phyloP scores from a whole-genome alignment of 2,329 filamentous ascomycete genomes.

The Sporothrix pseudoabietina region DNA sequence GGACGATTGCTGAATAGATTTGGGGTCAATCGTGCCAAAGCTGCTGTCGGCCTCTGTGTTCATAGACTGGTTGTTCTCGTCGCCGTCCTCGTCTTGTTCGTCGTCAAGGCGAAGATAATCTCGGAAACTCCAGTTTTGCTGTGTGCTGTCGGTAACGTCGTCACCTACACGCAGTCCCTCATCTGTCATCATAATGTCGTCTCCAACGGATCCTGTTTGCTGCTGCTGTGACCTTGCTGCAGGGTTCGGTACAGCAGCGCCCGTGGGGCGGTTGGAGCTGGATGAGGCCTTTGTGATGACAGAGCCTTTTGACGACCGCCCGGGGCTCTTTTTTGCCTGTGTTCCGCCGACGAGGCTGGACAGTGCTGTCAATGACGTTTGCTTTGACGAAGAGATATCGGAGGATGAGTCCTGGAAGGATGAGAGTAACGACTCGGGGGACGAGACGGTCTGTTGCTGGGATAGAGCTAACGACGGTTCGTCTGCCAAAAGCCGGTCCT shows the following conservation, averaged over 20 bases:
- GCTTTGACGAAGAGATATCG: conserved; percentile 49
- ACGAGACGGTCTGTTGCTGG: conserved; percentile 30
- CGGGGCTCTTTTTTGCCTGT: conserved; percentile 30
- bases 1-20: conserved; percentile 37
- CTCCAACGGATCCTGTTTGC: conserved; percentile 25
- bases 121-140: conserved; percentile 46
- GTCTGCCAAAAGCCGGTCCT: conserved; percentile 30
- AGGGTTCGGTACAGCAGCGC: not conserved
- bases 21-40: conserved; percentile 42
- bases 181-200: conserved; percentile 50
- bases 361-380: conserved; percentile 33
- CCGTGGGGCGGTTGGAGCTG: not conserved
- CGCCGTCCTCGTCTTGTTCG: conserved; percentile 43
- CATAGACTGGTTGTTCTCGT: conserved; percentile 12
- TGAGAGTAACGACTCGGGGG: conserved; percentile 37
- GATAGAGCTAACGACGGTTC: conserved; percentile 27
- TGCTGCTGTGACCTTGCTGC: conserved; percentile 1
- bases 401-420: conserved; percentile 54
- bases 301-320: conserved; percentile 39
- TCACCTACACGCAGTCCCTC: conserved; percentile 35
- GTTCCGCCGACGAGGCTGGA: conserved; percentile 31
- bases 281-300: conserved; percentile 8
- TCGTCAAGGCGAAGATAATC: conserved; percentile 47
- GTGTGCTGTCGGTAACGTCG: conserved; percentile 39
- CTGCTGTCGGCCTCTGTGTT: conserved; percentile 33